Base-by-base conservation (phyloP, 495 filamentous ascomycete genomes). In the Aspergillus avenaceus region DNA sequence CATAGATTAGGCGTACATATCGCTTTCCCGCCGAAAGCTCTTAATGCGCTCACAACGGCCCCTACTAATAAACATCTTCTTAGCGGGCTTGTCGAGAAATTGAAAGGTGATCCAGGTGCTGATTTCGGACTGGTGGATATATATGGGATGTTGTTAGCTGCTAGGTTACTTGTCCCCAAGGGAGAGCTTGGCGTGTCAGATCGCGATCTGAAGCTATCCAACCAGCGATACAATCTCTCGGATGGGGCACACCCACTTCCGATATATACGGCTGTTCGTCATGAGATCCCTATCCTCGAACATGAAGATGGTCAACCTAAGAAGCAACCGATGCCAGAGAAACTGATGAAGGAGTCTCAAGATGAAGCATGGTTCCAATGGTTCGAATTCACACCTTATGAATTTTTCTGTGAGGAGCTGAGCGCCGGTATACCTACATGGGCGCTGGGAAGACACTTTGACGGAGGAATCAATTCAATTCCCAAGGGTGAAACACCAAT, bases 301-400 rank as follows among this genome's bases (percentile, higher is more conserved):
- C 63, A 73, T 14, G 56, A 68, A 0, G 53, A 55, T 22, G 45
- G 47, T 5, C 27, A 53, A 19, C 16, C 16, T 8, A 53, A 60
- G 25, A 40, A 49, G 28, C 47, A 71, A n/a, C 68, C 58, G 4
- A 72, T 62, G 13, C 71, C 69, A 19, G 76, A 80, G 27, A 69
- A 74, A 19, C 54, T 64, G 2, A 85, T 86, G 55, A 78, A 79
- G 47, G 77, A 81, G 43, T 84, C 89, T 2, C 83, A 80, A 55
- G 78, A 76, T 44, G 83, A 93, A 61, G 77, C 88, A 2, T 98
- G 91, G 88, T 98, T 98, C 55, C 92, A 98, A 59, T 98, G 93
- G 93, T 97, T 96, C 56, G 93, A 98, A 54, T 83, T 91, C 49
- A 95, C 90, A 0, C 93, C 93, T 0, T 98, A 95, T 56, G 93